Base-by-base conservation (phyloP, 2,329 filamentous ascomycete species). In the Lachnellula occidentalis region DNA sequence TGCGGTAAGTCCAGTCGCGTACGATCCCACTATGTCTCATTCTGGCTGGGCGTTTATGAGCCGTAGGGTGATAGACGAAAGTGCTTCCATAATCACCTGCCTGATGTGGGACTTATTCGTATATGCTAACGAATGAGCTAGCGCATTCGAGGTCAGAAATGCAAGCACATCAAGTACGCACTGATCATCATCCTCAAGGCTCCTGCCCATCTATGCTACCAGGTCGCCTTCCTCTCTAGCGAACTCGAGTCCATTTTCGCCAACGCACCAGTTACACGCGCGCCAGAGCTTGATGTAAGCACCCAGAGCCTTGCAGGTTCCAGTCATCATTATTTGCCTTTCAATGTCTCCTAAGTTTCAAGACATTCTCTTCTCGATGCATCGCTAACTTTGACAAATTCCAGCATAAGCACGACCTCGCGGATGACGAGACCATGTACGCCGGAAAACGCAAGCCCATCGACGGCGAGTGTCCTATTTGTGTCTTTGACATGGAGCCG, bases 401-500 rank as follows among this genome's bases (percentile, higher is more conserved):
- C 27, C 2, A 54, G 15, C 47, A 54, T 17, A 11, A 47, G 2
- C 34, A 60, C 7, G 31, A 56, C 5, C 22, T 49, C 15, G 19
- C 17, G 3, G 50, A 53, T n/a, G 53, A 56, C 22, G 59, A 58
- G 12, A 36, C 36, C 15, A 34, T 43, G 12, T 56, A 55, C 47
- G 53, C 58, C 11, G 56, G 56, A 12, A 60, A 55, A 5, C 59
- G 59, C 14, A 61, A 61, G 34, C 58, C 59, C 1, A 53, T 61
- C 37, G 58, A 61, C 1, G 52, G 55, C n/a, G 59, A 61, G 19
- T 61, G 58, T 42, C 51, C 59, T 4, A 61, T 61, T 34, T 61
- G 59, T 42, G 59, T 61, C 34, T 61, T 55, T 4, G 48, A 54
- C 1, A 61, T 61, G 59, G 56, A 57, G 34, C 31, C 73, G 1